Base-by-base conservation (phyloP, 345 rosid species). In the Linum lewisii region DNA sequence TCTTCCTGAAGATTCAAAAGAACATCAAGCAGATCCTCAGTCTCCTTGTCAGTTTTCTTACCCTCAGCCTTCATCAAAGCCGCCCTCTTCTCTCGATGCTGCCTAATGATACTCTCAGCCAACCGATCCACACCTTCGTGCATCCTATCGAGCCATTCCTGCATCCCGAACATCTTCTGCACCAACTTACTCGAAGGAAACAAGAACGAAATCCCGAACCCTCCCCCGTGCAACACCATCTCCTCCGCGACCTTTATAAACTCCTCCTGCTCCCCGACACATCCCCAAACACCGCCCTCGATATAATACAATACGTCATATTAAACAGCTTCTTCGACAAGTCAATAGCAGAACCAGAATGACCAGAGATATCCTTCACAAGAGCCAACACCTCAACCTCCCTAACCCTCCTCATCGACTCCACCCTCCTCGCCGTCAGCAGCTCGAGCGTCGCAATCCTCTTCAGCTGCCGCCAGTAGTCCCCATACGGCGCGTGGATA, bases 21-120 rank as follows among this genome's bases (percentile, higher is more conserved):
- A 15, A 42, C 47, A 42, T 42, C 47, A 1, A 81, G 32, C 19
- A 81, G 61, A 72, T 42, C 47, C 47, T 42, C 47, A 42, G 7
- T 15, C 1, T 42, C 47, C 47, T 42, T 34, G 38, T 9, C 6
- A 34, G 6, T 4, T 34, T 34, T 34, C 38, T 34, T 4, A 34
- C 18, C 47, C 11, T 15, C 18, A 10, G 38, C 13, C 16, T 10
- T 10, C 47, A 10, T 10, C 16, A 42, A 10, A n/a, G n/a, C n/a
- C 18, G 3, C 11, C 18, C 47, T 42, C 18, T 15, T 42, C 16
- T 10, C 47, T 10, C 47, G 7, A 15, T 42, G 47, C 11, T 42
- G 47, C 8, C 47, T 15, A 15, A 42, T 42, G 14, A 42, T 10
- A 15, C 47, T 42, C 47, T 42, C 47, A 15, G 47, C 47, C 47